These are phyloP conservation scores for Ulota crispa DNA, from an alignment of 225 moss, liverwort and hornwort species.

Conservation along the genomic window DNA sequence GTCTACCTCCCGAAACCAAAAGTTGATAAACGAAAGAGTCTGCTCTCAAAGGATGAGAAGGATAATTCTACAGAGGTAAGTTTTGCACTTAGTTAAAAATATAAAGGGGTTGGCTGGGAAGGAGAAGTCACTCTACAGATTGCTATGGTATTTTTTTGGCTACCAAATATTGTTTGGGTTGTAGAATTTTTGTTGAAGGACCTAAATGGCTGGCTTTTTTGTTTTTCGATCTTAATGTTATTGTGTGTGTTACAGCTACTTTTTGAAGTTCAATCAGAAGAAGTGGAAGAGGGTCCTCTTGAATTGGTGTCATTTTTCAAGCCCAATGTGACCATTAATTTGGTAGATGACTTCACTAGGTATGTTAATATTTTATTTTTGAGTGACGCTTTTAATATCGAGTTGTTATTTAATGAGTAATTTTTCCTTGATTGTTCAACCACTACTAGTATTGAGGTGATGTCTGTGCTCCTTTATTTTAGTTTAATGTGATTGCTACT, in stretches of 20 bases:
- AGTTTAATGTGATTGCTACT: neutral
- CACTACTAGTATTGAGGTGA: neutral
- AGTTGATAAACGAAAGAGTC: slow-evolving; percentile 73
- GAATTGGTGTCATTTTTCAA: slow-evolving; percentile 86
- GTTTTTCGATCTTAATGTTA: neutral
- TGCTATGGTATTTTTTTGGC: neutral
- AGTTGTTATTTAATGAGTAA: neutral
- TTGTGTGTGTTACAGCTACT: slow-evolving; percentile 43
- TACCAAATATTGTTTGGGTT: neutral
- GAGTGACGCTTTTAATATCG: neutral
- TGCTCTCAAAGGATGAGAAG: slow-evolving; percentile 61
- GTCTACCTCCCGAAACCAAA: slow-evolving; percentile 76
- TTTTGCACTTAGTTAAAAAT: neutral
- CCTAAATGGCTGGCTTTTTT: neutral
- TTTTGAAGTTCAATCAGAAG: slow-evolving; percentile 35
- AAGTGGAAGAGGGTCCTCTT: slow-evolving; percentile 43
- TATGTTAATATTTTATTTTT: slow-evolving; percentile 18
- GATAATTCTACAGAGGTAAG: slow-evolving; percentile 42
- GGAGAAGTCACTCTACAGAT: neutral
- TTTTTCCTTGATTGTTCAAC: neutral
- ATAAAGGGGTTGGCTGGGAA: neutral
- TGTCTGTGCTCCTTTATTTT: neutral
- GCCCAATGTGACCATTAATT: slow-evolving; percentile 83
- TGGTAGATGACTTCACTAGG: slow-evolving; percentile 92
- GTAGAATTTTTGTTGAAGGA: neutral